Evolutionary conservation across 2,329 filamentous ascomycete genomes (phyloP).

Genomic region (Ascochyta rabiei): DNA sequence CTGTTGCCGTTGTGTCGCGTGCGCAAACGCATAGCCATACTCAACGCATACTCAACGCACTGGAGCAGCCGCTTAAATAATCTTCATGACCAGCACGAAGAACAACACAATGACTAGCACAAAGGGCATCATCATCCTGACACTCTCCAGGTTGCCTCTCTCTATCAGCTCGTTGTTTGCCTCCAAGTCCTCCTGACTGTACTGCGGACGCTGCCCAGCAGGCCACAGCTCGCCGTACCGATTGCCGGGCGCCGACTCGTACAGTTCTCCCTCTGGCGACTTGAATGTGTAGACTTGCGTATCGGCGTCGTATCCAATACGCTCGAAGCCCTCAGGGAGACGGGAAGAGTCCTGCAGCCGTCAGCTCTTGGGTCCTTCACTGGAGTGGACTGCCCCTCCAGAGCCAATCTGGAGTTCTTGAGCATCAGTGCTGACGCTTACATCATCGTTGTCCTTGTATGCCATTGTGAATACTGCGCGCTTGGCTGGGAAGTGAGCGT

Average conservation of each 20-base stretch:
- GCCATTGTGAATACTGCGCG: constrained; percentile 3
- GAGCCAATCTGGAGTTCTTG: neutral
- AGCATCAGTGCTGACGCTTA: neutral
- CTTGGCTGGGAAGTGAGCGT: neutral
- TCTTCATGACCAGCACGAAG: constrained; percentile 53
- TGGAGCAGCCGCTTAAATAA: neutral
- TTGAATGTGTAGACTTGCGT: constrained; percentile 60
- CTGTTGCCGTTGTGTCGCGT: constrained; percentile 1
- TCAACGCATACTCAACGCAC: neutral
- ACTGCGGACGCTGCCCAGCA: constrained; percentile 19
- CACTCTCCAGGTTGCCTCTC: constrained; percentile 47
- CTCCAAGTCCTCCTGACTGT: constrained; percentile 24
- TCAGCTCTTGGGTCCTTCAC: neutral
- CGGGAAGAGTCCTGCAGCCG: constrained; percentile 55
- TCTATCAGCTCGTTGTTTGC: constrained; percentile 27
- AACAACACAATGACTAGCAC: constrained; percentile 60
- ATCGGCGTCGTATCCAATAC: constrained; percentile 64
- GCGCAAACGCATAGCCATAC: neutral
- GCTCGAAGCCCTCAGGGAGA: constrained; percentile 61
- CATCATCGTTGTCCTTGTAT: constrained; percentile 15
- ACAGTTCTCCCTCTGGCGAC: constrained; percentile 56
- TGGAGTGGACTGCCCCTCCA: neutral
- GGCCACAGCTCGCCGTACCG: constrained; percentile 55
- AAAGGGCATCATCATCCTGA: constrained; percentile 65
- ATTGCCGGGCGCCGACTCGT: constrained; percentile 58